Evolutionary conservation across 2,329 filamentous ascomycete species (phyloP), one percentile per base, ranked within the genome.

Genomic region (Rhynchosporium graminicola): DNA sequence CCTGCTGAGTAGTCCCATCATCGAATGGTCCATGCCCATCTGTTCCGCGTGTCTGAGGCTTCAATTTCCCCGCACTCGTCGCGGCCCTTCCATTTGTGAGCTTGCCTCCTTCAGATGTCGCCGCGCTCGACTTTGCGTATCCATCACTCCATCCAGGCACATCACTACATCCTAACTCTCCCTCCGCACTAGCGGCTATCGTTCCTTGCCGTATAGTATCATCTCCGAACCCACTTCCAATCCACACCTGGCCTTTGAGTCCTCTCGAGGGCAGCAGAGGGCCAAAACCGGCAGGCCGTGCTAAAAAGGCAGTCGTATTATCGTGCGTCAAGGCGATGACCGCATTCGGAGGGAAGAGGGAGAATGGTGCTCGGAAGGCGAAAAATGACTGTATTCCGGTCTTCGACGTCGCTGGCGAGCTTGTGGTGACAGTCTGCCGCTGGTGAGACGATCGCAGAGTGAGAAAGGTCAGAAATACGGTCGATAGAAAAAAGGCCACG

Each of bases 301-400:
- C 93, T 60, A 96, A 83, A 78, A 99, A 99, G 70, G 96, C 96
- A 12, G 95, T 99, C 69, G 92, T 97, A 77, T 99, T 99, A 77
- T 99, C 95, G 76, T 98, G 92, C 72, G 93, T 97, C 65, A 99
- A 83, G 76, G 91, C 97, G 74, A 99, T 97, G 71, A 96, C 90
- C 54, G 95, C 95, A 67, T 95, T 97, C 3, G 93, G 93, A 4
- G 94, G 93, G 74, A 99, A 99, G 28, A 99, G 86, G 26, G 91
- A 92, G 67, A 93, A 91, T 0, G 93, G 88, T 4, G 87, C 82
- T 63, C 86, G 87, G 76, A 91, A 90, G 67, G 88, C 88, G 76
- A 91, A 86, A 67, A 91, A 79, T 45, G 83, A 80, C 61, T 78
- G 78, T 54, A 87, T 74, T 60, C 82, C 77, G 40, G 80, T 78